Evolutionary conservation across 345 rosid species (phyloP).

Genomic region (Dipteronia sinensis): DNA sequence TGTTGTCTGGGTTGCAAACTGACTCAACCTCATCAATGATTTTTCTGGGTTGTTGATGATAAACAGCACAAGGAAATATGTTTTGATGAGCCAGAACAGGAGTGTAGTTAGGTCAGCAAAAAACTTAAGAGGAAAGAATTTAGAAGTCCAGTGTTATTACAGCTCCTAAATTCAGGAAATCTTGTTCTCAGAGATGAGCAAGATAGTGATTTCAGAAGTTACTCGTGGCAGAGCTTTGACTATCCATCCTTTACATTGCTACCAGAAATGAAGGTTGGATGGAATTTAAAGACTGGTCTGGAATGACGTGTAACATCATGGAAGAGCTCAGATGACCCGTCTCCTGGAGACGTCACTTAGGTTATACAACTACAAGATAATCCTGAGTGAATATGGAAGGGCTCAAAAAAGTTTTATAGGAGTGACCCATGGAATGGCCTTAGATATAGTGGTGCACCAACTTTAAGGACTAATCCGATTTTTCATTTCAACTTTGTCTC

Average conservation of each 20-base stretch:
- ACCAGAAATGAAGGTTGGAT: slow-evolving; percentile 48
- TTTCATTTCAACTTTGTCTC: slow-evolving; percentile 21
- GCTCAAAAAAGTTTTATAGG: not conserved
- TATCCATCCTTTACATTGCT: slow-evolving; percentile 43
- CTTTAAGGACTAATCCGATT: slow-evolving; percentile 26
- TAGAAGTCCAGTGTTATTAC: slow-evolving; percentile 16
- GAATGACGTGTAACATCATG: slow-evolving; percentile 36
- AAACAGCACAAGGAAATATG: slow-evolving; percentile 21
- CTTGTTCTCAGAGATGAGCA: slow-evolving; percentile 17
- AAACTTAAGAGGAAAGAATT: slow-evolving; percentile 16
- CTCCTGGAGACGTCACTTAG: slow-evolving; percentile 32
- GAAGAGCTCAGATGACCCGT: slow-evolving; percentile 43
- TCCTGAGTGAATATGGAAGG: slow-evolving; percentile 37
- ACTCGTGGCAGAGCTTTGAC: slow-evolving; percentile 51
- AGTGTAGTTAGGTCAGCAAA: slow-evolving; percentile 17
- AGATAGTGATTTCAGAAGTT: slow-evolving; percentile 33
- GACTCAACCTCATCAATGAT: slow-evolving; percentile 39
- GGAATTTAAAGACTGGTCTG: slow-evolving; percentile 26
- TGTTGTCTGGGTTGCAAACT: slow-evolving; percentile 59
- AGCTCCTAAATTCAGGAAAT: slow-evolving; percentile 19
- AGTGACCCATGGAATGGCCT: slow-evolving; percentile 49
- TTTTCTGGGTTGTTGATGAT: slow-evolving; percentile 39
- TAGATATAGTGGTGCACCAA: slow-evolving; percentile 36
- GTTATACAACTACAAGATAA: slow-evolving; percentile 24
- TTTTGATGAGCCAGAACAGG: slow-evolving; percentile 19